These are phyloP conservation scores for Teratosphaeriaceae sp. DNA, from an alignment of 2,329 filamentous ascomycete genomes.

Conservation along the genomic window DNA sequence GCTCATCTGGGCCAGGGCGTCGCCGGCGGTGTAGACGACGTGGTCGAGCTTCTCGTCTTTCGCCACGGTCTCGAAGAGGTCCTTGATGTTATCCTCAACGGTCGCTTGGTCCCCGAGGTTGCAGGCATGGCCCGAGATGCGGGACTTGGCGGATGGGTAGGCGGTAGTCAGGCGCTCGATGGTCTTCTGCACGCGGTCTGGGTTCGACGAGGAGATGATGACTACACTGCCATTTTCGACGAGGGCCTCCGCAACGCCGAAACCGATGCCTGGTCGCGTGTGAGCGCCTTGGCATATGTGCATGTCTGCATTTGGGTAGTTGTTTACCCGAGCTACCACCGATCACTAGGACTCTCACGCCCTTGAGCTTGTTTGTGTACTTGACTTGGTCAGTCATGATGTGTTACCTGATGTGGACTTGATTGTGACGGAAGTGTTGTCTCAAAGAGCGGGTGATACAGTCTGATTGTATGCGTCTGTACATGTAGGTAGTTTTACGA, in stretches of 20 bases:
- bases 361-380: constrained; percentile 43
- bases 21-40: constrained; percentile 52
- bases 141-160: constrained; percentile 37
- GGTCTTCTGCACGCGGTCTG: constrained; percentile 42
- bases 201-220: constrained; percentile 54
- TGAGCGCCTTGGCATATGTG: background rate
- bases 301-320: background rate
- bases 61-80: constrained; percentile 36
- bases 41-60: constrained; percentile 42
- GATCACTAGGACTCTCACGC: constrained; percentile 50
- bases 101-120: constrained; percentile 42
- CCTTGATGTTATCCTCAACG: constrained; percentile 42
- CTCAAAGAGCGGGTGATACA: too few species aligned
- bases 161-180: constrained; percentile 38
- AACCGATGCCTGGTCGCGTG: constrained; percentile 53
- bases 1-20: constrained; percentile 34
- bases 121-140: constrained; percentile 40
- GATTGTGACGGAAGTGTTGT: too few species aligned
- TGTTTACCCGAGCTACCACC: constrained; percentile 47
- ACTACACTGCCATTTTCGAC: constrained; percentile 52
- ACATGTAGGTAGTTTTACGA: too few species aligned
- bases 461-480: too few species aligned
- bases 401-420: constrained; percentile 1
- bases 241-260: constrained; percentile 51
- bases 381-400: constrained; percentile 37